A percentile compares a stretch with the other conserved stretches of the same genome.
Evolutionary conservation across 1,284 basidiomycete genomes (phyloP).

Genomic region (Ceratobasidium sp.): DNA sequence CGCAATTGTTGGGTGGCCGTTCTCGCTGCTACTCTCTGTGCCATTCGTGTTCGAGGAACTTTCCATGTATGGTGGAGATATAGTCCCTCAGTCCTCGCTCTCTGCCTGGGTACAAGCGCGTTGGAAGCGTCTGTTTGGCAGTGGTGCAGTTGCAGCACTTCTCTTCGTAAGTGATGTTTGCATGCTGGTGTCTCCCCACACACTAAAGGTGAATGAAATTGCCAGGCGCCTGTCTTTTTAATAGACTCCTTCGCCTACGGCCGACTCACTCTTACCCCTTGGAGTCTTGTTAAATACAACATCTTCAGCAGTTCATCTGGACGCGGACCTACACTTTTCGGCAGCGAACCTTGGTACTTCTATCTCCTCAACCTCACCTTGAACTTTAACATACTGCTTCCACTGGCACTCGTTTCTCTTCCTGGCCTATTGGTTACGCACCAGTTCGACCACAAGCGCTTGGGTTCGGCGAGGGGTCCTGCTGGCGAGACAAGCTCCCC

Average conservation of each 20-base stretch:
- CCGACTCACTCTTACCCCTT: slow-evolving; percentile 81
- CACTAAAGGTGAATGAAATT: slow-evolving; percentile 32
- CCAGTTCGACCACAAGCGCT: slow-evolving; percentile 79
- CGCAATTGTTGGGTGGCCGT: slow-evolving; percentile 96
- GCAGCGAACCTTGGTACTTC: slow-evolving; percentile 88
- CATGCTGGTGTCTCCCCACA: slow-evolving; percentile 27
- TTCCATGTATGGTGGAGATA: slow-evolving; percentile 81
- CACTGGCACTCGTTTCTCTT: slow-evolving; percentile 83
- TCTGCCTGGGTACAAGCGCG: slow-evolving; percentile 73
- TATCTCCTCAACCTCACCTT: slow-evolving; percentile 90
- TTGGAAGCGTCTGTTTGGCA: slow-evolving; percentile 72
- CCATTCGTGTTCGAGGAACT: slow-evolving; percentile 95
- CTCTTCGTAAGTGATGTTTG: slow-evolving; percentile 72
- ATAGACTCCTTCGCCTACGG: slow-evolving; percentile 94
- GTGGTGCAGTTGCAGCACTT: slow-evolving; percentile 71
- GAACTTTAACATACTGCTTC: slow-evolving; percentile 92
- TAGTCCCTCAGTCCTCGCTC: slow-evolving; percentile 67
- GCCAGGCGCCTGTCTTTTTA: slow-evolving; percentile 80
- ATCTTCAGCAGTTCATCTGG: slow-evolving; percentile 79
- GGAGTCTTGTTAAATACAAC: slow-evolving; percentile 97
- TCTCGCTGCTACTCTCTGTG: slow-evolving; percentile 85
- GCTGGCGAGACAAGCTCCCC: slow-evolving; percentile 78
- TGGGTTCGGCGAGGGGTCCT: slow-evolving; percentile 73
- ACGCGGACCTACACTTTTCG: slow-evolving; percentile 92
- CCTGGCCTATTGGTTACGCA: slow-evolving; percentile 87